Percentiles rank a stretch among this genome's conserved stretches.
phyloP scores from a whole-genome alignment of 2,329 filamentous ascomycete genomes.

The Microcyclosporella mali region DNA sequence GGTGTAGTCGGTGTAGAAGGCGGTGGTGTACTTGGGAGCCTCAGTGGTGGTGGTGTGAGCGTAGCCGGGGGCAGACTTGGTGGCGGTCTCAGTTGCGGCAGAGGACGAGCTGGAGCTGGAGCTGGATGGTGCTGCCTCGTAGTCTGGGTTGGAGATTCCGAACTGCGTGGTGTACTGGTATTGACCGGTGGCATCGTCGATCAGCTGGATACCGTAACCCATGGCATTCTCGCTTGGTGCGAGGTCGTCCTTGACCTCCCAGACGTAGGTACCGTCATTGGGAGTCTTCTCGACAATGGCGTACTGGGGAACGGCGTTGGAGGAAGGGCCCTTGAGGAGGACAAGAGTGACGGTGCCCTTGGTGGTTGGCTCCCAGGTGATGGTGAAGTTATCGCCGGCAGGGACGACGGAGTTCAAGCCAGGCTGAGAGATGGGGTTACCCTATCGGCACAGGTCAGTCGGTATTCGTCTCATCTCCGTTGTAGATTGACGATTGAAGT shows the following conservation, averaged over 20 bases:
- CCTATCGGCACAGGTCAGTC: constrained; percentile 24
- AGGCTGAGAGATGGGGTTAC: constrained; percentile 52
- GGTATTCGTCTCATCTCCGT: background rate
- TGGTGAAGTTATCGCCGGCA: constrained; percentile 50
- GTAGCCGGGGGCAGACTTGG: constrained; percentile 8
- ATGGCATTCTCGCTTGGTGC: constrained; percentile 38
- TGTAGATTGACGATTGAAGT: too few species aligned
- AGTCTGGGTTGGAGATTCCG: constrained; percentile 47
- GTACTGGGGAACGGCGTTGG: constrained; percentile 47
- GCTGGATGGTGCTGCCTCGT: constrained; percentile 16
- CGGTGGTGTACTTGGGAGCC: constrained; percentile 22
- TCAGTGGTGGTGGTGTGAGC: constrained; percentile 43
- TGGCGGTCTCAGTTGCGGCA: constrained; percentile 3
- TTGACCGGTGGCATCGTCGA: constrained; percentile 53
- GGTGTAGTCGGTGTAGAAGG: constrained; percentile 21
- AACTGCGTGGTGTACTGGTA: constrained; percentile 53
- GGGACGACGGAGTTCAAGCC: constrained; percentile 49
- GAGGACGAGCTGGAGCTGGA: constrained; percentile 9
- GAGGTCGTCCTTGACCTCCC: constrained; percentile 48
- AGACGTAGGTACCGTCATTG: constrained; percentile 51
- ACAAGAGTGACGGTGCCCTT: constrained; percentile 50
- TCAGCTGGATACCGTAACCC: constrained; percentile 57
- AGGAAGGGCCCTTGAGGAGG: constrained; percentile 54
- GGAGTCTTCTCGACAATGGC: constrained; percentile 48
- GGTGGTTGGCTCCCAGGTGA: constrained; percentile 52